These are phyloP conservation scores for Emydomyces testavorans DNA, from an alignment of 2,329 filamentous ascomycete genomes.

Conservation along the genomic window DNA sequence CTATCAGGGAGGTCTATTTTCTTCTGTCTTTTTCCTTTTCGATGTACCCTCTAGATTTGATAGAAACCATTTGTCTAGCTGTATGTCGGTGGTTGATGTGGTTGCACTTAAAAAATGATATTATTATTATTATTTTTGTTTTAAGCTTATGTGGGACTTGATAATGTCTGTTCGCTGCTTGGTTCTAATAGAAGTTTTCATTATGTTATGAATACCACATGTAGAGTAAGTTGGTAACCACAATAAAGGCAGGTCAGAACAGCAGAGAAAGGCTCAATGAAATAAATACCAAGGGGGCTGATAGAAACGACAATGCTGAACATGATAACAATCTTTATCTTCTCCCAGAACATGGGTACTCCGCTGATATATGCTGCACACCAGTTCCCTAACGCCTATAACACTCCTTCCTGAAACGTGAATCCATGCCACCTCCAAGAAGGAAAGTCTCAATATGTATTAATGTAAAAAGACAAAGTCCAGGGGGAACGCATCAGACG, in stretches of 20 bases:
- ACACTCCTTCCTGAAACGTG: neutral
- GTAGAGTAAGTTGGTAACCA: neutral
- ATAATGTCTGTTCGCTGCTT: too few relatives aligned
- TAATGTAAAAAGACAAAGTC: too few relatives aligned
- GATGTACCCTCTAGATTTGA: neutral
- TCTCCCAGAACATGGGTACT: neutral
- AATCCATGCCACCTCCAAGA: constrained; percentile 6
- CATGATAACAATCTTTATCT: neutral
- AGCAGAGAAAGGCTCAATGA: neutral
- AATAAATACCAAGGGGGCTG: neutral
- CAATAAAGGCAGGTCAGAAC: too few relatives aligned
- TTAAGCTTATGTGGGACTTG: too few relatives aligned
- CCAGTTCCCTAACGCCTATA: constrained; percentile 1
- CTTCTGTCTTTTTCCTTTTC: neutral
- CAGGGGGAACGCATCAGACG: constrained; percentile 25
- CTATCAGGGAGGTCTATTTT: too few relatives aligned
- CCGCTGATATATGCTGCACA: constrained; percentile 7
- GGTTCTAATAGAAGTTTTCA: neutral
- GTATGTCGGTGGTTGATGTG: too few relatives aligned
- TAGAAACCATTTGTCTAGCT: neutral
- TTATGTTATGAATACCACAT: neutral
- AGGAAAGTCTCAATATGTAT: too few relatives aligned
- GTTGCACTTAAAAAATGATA: too few relatives aligned
- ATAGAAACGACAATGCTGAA: neutral
- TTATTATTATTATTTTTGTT: too few relatives aligned